Conservation (phyloP, 148 eudicot species). For the Chenopodium quinoa region DNA sequence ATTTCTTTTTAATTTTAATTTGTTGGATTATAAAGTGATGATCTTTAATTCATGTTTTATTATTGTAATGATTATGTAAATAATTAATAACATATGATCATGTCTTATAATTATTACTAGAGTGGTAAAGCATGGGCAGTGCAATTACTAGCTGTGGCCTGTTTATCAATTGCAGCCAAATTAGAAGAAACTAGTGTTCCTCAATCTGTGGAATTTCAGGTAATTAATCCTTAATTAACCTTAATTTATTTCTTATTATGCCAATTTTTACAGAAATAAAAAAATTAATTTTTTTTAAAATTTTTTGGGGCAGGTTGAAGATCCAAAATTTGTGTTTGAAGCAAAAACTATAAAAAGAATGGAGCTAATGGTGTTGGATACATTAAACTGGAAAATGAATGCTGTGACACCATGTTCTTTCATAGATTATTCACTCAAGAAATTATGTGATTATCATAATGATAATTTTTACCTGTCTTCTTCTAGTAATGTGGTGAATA, state of each 20-base stretch:
- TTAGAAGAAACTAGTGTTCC: slow-evolving; percentile 66
- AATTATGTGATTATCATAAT: slow-evolving; percentile 20
- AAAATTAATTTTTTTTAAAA: too few relatives aligned
- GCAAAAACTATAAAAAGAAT: slow-evolving; percentile 75
- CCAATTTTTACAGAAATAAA: neutral
- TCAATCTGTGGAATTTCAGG: slow-evolving; percentile 61
- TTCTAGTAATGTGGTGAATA: slow-evolving; percentile 35
- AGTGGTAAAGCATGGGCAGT: slow-evolving; percentile 61
- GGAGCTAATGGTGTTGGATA: slow-evolving; percentile 75
- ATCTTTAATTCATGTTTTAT: neutral
- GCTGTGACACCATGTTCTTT: slow-evolving; percentile 73
- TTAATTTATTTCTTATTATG: neutral
- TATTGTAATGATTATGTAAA: neutral
- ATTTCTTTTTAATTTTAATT: neutral
- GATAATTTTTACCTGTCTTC: slow-evolving; percentile 30
- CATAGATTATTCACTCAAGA: slow-evolving; percentile 51
- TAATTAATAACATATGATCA: neutral
- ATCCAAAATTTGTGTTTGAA: slow-evolving; percentile 65
- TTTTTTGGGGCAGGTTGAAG: slow-evolving; percentile 54
- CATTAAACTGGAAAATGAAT: slow-evolving; percentile 73
- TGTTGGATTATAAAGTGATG: slow-evolving; percentile 12
- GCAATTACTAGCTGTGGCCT: slow-evolving; percentile 77
- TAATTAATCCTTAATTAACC: slow-evolving; percentile 19
- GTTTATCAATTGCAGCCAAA: slow-evolving; percentile 85
- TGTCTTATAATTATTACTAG: slow-evolving; percentile 26